A percentile compares a stretch with the other conserved stretches of the same genome.
phyloP scores from a whole-genome alignment of 371 early-diverging fungal species.

The Mortierella sp. region DNA sequence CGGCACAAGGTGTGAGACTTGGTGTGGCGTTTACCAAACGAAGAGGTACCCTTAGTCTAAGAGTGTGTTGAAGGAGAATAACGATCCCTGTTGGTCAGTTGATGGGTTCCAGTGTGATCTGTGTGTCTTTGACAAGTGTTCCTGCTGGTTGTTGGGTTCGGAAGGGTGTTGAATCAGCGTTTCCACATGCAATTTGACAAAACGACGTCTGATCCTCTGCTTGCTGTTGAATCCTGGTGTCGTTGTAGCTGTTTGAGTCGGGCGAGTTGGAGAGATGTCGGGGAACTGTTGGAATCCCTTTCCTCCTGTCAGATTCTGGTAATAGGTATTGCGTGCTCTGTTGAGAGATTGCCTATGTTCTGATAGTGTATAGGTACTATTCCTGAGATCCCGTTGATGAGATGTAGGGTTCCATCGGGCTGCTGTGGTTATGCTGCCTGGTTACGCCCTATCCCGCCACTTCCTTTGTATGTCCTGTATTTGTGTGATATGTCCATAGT shows the following conservation, averaged over 20 bases:
- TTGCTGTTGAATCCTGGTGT: background rate
- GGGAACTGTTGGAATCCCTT: background rate
- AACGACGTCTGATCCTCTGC: background rate
- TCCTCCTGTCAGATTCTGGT: background rate
- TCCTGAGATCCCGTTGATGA: background rate
- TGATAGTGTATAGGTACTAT: background rate
- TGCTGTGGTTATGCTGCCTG: background rate
- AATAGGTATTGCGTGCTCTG: background rate
- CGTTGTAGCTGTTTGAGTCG: background rate
- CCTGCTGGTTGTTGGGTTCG: background rate
- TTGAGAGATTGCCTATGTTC: background rate
- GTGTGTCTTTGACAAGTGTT: background rate
- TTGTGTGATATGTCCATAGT: too few species aligned
- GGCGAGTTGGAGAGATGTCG: background rate
- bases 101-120: background rate
- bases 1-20: slow-evolving; percentile 99
- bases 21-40: slow-evolving; percentile 99
- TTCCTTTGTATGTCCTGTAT: too few species aligned
- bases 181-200: slow-evolving; percentile 12
- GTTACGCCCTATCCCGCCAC: background rate
- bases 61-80: slow-evolving; percentile 3
- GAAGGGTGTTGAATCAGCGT: slow-evolving; percentile 8
- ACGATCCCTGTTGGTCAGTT: slow-evolving; percentile 8
- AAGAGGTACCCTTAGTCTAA: slow-evolving; percentile 99
- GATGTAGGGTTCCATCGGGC: slow-evolving; percentile 3